Evolutionary conservation across 2,329 filamentous ascomycete species (phyloP), one percentile per base, ranked within the genome.

Genomic region (Verruconis gallopava): DNA sequence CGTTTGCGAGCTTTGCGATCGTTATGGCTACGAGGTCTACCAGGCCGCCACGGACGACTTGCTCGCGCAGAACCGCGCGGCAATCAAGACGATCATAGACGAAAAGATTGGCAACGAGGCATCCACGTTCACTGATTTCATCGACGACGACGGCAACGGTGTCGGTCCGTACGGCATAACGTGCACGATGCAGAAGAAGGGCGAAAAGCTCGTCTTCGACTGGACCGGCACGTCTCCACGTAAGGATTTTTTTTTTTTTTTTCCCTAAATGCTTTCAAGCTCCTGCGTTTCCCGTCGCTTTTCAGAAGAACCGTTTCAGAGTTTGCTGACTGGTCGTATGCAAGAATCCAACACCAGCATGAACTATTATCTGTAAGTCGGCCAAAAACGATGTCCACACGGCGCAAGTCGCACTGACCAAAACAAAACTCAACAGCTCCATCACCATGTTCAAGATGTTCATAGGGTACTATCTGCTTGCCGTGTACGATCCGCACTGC

Each of bases 361-460:
- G 55, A 70, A 71, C 48, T 70, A 64, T 42, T 69, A 65, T 46
- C 57, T 70, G 2, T 67, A 21, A 30, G 25, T 30, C n/a, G n/a
- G n/a, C n/a, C n/a, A n/a, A n/a, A n/a, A n/a, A n/a, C n/a, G n/a
- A n/a, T n/a, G n/a, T n/a, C n/a, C n/a, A n/a, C n/a, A n/a, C n/a
- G n/a, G n/a, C n/a, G n/a, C n/a, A n/a, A n/a, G n/a, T n/a, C n/a
- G n/a, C n/a, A n/a, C n/a, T n/a, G n/a, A n/a, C n/a, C n/a, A n/a
- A n/a, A n/a, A n/a, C n/a, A n/a, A n/a, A 9, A 30, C 9, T 9
- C 25, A n/a, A 9, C n/a, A 30, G 25, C 9, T 30, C 61, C 1
- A 59, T 62, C 14, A 68, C 63, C 15, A 65, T 68, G 64, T 70
- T 71, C 55, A 67, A 65, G 42, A 69, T 71, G 62, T 69, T 69